These are phyloP conservation scores for Mycena crocata DNA, from an alignment of 768 basidiomycete species.

Conservation along the genomic window DNA sequence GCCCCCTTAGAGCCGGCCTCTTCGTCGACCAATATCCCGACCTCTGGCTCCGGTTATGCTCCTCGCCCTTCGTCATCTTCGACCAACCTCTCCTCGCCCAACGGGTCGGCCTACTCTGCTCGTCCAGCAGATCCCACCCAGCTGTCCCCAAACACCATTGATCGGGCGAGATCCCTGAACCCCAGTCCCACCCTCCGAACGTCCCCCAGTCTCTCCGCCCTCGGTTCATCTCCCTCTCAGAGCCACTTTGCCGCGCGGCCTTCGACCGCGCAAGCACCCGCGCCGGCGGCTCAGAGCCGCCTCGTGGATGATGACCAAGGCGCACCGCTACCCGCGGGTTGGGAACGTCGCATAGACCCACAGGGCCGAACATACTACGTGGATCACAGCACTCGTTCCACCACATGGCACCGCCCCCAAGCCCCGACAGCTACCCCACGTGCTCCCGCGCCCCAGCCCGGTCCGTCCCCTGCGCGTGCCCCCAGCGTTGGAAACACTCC, in stretches of 20 bases:
- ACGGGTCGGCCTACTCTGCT: slow-evolving; percentile 3
- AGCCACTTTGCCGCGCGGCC: slow-evolving; percentile 32
- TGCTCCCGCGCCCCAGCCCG: slow-evolving; percentile 32
- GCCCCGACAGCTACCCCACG: slow-evolving; percentile 39
- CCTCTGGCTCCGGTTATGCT: slow-evolving; percentile 24
- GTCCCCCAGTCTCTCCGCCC: slow-evolving; percentile 40
- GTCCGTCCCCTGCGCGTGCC: slow-evolving; percentile 36
- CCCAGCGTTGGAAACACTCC: slow-evolving; percentile 28
- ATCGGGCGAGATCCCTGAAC: slow-evolving; percentile 28
- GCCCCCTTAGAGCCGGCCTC: slow-evolving; percentile 35
- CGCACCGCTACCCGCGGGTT: slow-evolving; percentile 77
- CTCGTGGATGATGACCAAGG: slow-evolving; percentile 68
- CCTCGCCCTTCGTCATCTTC: slow-evolving; percentile 29
- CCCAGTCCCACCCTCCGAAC: slow-evolving; percentile 38
- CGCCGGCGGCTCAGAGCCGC: slow-evolving; percentile 37
- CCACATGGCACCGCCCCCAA: slow-evolving; percentile 80
- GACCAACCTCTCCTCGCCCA: slow-evolving; percentile 13
- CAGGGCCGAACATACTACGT: slow-evolving; percentile 86
- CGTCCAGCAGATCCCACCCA: slow-evolving; percentile 20
- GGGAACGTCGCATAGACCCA: slow-evolving; percentile 84
- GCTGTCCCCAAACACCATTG: slow-evolving; percentile 24
- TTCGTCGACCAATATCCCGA: slow-evolving; percentile 28
- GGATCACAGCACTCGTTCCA: slow-evolving; percentile 85
- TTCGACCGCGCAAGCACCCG: slow-evolving; percentile 30
- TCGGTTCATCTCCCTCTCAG: slow-evolving; percentile 40